Conservation (phyloP, 495 filamentous ascomycete species). For the Margaritispora aquatica region DNA sequence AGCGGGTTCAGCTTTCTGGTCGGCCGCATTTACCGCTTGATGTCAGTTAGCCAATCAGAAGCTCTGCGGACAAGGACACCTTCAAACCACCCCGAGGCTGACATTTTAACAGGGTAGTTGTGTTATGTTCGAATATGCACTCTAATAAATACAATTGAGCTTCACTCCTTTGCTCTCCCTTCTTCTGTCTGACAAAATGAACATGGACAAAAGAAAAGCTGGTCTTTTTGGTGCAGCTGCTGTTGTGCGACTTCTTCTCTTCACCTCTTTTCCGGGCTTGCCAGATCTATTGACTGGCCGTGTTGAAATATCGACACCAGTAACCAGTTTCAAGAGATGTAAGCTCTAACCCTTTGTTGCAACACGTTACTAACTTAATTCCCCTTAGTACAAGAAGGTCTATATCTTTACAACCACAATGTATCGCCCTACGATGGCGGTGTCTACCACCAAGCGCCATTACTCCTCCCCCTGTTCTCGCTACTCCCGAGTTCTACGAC, state of each 20-base stretch:
- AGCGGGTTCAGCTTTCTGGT: background rate
- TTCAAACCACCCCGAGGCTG: background rate
- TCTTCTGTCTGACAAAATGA: constrained; percentile 32
- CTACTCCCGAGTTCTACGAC: constrained; percentile 63
- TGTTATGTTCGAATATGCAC: background rate
- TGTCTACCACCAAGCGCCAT: constrained; percentile 94
- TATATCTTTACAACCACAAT: constrained; percentile 93
- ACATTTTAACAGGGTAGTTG: background rate
- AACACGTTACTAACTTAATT: constrained; percentile 5
- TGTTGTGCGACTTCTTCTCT: constrained; percentile 72
- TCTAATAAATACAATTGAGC: constrained; percentile 8
- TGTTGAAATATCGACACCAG: constrained; percentile 93
- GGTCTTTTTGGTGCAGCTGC: constrained; percentile 71
- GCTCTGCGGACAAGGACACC: background rate
- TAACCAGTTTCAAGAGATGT: constrained; percentile 97
- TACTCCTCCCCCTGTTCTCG: constrained; percentile 86
- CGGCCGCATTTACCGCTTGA: background rate
- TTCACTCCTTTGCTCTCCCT: constrained; percentile 11
- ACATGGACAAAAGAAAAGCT: constrained; percentile 67
- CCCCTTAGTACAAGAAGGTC: constrained; percentile 90
- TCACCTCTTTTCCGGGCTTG: constrained; percentile 73
- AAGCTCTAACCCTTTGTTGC: constrained; percentile 25
- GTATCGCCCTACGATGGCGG: constrained; percentile 97
- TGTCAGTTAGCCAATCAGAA: background rate
- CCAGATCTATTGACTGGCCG: constrained; percentile 82